Percentiles rank a stretch among this genome's conserved stretches.
Conservation (phyloP, 208 protist species). For the Leishmania tropica region DNA sequence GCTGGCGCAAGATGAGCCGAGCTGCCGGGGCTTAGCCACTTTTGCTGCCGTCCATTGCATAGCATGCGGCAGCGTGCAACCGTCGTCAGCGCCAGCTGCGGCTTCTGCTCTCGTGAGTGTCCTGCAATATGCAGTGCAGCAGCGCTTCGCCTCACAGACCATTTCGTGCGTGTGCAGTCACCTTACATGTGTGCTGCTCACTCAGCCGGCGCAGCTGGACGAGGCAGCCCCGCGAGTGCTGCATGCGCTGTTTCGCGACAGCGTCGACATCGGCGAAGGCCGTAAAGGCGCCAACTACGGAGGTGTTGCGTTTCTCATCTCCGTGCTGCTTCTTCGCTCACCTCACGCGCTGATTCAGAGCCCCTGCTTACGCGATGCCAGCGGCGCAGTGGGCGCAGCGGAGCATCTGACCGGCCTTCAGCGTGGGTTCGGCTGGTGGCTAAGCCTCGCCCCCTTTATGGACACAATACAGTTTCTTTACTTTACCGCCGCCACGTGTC, state of each 20-base stretch:
- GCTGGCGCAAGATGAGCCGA: conserved; percentile 23
- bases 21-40: conserved; percentile 13
- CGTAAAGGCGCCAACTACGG: conserved; percentile 25
- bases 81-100: background rate
- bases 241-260: conserved; percentile 7
- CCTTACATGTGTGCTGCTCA: conserved; percentile 4
- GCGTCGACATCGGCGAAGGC: conserved; percentile 6
- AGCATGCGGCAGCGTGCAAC: background rate
- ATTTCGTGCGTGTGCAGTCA: conserved; percentile 25
- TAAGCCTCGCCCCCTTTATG: conserved; percentile 35
- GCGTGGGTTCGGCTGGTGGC: conserved; percentile 41
- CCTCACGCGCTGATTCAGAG: conserved; percentile 13
- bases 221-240: conserved; percentile 12
- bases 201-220: conserved; percentile 15
- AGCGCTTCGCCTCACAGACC: conserved; percentile 22
- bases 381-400: background rate
- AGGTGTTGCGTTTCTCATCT: conserved; percentile 21
- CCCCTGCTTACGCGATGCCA: background rate
- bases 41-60: conserved; percentile 8
- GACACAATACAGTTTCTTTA: conserved; percentile 26
- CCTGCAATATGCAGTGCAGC: conserved; percentile 13
- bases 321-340: conserved; percentile 17
- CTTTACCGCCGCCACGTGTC: conserved; percentile 23
- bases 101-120: background rate
- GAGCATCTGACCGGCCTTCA: background rate